Conservation (phyloP, 345 rosid species). For the Physaria fendleri region DNA sequence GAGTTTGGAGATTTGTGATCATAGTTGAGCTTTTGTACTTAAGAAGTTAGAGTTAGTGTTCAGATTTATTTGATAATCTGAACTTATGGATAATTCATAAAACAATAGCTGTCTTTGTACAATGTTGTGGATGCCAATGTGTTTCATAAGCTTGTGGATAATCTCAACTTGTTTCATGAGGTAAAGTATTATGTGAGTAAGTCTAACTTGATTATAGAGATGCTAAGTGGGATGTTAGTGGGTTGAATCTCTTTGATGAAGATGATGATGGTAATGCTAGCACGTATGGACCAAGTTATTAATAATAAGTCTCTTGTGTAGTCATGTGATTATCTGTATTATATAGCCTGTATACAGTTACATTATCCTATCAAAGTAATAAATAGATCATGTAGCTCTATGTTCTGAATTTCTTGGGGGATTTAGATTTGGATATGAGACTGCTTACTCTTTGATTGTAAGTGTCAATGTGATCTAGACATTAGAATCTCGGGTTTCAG, state of each 20-base stretch:
- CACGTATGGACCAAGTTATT: slow-evolving; percentile 21
- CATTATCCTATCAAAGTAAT: background rate
- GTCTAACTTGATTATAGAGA: slow-evolving; percentile 55
- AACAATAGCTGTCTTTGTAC: no score
- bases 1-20: no score
- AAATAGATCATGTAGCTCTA: background rate
- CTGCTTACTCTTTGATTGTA: background rate
- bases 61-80: no score
- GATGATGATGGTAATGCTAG: slow-evolving; percentile 22
- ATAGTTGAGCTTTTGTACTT: no score
- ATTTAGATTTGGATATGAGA: background rate
- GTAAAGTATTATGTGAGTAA: slow-evolving; percentile 68
- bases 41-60: no score
- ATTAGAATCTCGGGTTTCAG: background rate
- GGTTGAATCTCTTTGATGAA: slow-evolving; percentile 54
- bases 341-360: slow-evolving; percentile 36
- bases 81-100: no score
- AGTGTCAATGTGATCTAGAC: background rate
- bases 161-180: slow-evolving; percentile 85
- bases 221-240: slow-evolving; percentile 41
- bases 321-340: slow-evolving; percentile 19
- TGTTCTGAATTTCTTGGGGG: background rate
- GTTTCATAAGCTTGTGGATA: slow-evolving; percentile 91
- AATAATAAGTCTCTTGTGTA: slow-evolving; percentile 34
- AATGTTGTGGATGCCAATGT: no score